These are phyloP conservation scores for Rubus parviflorus DNA, from an alignment of 306 rosid genomes.

Conservation along the genomic window DNA sequence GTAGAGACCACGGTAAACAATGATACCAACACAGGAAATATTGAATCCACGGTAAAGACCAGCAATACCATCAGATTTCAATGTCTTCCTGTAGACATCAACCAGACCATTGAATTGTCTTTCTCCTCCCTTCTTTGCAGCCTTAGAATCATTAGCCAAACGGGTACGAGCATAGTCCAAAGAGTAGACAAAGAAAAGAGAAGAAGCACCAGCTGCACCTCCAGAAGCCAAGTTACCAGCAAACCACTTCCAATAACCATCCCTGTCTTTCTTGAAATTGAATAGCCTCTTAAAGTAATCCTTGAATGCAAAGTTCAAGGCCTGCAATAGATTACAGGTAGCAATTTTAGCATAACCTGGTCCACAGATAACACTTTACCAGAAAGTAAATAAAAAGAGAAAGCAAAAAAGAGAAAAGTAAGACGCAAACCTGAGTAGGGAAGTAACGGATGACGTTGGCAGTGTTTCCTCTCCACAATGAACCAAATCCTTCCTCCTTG, in stretches of 20 bases:
- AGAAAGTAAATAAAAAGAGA: background rate
- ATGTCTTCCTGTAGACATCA: constrained; percentile 86
- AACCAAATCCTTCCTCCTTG: constrained; percentile 57
- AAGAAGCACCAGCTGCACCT: constrained; percentile 93
- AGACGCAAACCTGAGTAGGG: constrained; percentile 37
- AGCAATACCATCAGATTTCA: constrained; percentile 68
- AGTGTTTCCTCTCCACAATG: constrained; percentile 92
- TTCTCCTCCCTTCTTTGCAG: constrained; percentile 91
- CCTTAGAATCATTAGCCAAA: constrained; percentile 78
- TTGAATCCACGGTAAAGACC: constrained; percentile 94
- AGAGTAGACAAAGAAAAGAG: constrained; percentile 75
- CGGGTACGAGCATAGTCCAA: constrained; percentile 91
- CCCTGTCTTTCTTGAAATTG: constrained; percentile 84
- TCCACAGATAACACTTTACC: background rate
- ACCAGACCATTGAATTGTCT: constrained; percentile 85
- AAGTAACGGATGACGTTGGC: constrained; percentile 84
- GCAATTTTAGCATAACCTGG: constrained; percentile 12
- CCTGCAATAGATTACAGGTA: constrained; percentile 41
- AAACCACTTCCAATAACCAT: constrained; percentile 94
- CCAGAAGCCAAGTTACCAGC: constrained; percentile 89
- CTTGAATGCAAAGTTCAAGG: constrained; percentile 90
- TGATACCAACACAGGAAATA: constrained; percentile 81
- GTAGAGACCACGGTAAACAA: constrained; percentile 89
- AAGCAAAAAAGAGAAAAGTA: background rate
- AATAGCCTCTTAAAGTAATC: constrained; percentile 93